Conservation (phyloP, 257 asterid species). For the Solanum clarkiae region DNA sequence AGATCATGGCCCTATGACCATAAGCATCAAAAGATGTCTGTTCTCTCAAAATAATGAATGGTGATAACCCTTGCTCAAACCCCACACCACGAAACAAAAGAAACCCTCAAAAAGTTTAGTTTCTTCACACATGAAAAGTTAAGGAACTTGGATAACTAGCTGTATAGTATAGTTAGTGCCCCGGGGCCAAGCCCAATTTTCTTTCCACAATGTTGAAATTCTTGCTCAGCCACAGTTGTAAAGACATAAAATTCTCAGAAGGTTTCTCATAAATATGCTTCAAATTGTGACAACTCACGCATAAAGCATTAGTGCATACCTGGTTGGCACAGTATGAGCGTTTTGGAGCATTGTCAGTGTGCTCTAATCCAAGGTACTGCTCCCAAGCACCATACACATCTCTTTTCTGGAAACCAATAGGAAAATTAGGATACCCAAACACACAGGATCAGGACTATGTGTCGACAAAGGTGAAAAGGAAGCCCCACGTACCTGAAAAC, state of each 20-base stretch:
- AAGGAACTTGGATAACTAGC: neutral
- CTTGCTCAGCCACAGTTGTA: neutral
- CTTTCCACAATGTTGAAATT: neutral
- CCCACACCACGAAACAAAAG: neutral
- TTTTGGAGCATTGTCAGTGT: constrained; percentile 54
- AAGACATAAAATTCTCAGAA: neutral
- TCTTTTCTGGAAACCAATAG: constrained; percentile 31
- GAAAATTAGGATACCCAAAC: constrained; percentile 2
- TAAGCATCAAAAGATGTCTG: neutral
- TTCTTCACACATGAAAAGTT: neutral
- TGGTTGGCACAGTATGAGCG: constrained; percentile 50
- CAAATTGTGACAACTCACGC: neutral
- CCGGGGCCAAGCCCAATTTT: neutral
- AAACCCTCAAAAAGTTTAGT: neutral
- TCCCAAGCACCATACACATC: constrained; percentile 72
- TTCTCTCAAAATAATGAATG: neutral
- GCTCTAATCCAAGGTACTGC: constrained; percentile 66
- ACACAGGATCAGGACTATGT: neutral
- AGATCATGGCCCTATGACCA: neutral
- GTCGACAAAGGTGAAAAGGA: neutral
- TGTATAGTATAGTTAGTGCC: neutral
- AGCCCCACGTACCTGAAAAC: constrained; percentile 38
- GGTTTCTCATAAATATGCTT: neutral
- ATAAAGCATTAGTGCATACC: constrained; percentile 13
- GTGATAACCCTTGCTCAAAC: neutral